Conservation (phyloP, 345 rosid species). For the Eucalyptus brandiana region DNA sequence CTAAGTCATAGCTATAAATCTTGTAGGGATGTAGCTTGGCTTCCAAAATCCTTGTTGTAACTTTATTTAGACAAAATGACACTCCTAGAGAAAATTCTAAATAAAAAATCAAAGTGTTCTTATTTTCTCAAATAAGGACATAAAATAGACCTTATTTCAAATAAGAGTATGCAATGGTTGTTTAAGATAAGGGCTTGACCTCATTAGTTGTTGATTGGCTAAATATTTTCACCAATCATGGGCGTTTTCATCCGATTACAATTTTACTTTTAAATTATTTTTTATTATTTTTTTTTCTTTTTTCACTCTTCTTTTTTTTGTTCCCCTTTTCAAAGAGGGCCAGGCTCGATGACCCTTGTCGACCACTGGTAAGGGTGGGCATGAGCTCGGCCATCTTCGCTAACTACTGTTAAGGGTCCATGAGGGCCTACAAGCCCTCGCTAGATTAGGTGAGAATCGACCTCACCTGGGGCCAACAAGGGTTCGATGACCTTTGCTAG, state of each 20-base stretch:
- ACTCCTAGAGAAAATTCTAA: too few relatives aligned
- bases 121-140: too few relatives aligned
- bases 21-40: neutral
- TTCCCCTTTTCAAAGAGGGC: too few relatives aligned
- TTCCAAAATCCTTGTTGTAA: too few relatives aligned
- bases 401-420: rapidly evolving
- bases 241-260: too few relatives aligned
- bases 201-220: rapidly evolving
- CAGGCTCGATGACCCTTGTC: rapidly evolving
- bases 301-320: too few relatives aligned
- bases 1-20: neutral
- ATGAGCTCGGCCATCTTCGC: too few relatives aligned
- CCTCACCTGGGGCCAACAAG: rapidly evolving
- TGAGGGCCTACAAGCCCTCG: too few relatives aligned
- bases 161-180: rapidly evolving
- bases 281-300: too few relatives aligned
- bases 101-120: too few relatives aligned
- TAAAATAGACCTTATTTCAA: rapidly evolving
- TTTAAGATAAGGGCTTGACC: too few relatives aligned
- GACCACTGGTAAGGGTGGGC: rapidly evolving
- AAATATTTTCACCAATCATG: rapidly evolving
- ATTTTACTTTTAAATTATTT: too few relatives aligned
- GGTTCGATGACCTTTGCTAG: rapidly evolving
- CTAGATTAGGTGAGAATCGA: rapidly evolving
- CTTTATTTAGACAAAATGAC: rapidly evolving